Base-by-base conservation (phyloP, 768 basidiomycete genomes). In the Clathrus columnatus region DNA sequence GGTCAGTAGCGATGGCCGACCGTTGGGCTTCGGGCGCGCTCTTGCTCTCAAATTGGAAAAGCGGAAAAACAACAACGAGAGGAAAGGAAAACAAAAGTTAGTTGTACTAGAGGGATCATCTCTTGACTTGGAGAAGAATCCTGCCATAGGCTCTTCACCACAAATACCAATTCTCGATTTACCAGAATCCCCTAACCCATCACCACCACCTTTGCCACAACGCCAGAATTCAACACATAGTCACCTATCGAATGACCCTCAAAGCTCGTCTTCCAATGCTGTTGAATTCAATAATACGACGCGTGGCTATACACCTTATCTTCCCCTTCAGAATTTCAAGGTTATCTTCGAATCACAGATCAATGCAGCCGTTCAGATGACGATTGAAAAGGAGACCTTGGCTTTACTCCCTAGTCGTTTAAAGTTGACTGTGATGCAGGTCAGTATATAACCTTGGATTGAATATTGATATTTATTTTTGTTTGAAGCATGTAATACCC, bases 351-450 rank as follows among this genome's bases (percentile, higher is more conserved):
- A 78, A 5, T 75, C 81, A 51, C 68, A 72, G 0, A 71, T 89
- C 18, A 73, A 77, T 32, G 73, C 81, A 5, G 69, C 80, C 2
- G 73, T 88, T 14, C 79, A 83, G 58, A 74, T 80, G 67, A 77
- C 79, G 57, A 73, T 89, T 7, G 77, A 82, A 47, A 74, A 83
- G 41, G 74, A 80, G 48, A 68, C 68, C 21, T 62, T 59, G 24
- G 70, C 70, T 42, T 71, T 91, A 3, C 68, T 77, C 42, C 75
- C 76, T n/a, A 79, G 74, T 62, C 78, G 79, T 10, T 75, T 87
- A 57, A 87, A 84, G 67, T 72, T 91, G 3, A 74, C 80, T 23
- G 77, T 88, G 29, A 75, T 83, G 67, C 76, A 78, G 75, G 75
- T 74, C 61, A 36, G 61, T 60, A 21, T 56, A 1, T n/a, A 14